These are phyloP conservation scores for Cryptococcus sp. DNA, from an alignment of 1,284 basidiomycete species.

Conservation along the genomic window DNA sequence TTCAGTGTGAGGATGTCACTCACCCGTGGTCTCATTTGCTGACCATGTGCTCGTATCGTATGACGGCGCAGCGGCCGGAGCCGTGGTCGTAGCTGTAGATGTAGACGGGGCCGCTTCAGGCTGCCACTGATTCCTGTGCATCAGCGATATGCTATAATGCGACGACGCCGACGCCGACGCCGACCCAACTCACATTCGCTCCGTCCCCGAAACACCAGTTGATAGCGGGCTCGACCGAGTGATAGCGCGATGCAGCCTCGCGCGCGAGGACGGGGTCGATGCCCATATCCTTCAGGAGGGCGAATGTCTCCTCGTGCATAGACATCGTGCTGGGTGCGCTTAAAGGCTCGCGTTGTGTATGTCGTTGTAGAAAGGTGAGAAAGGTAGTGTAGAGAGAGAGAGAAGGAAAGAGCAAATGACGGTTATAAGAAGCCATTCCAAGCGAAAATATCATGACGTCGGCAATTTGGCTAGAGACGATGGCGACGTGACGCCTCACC, in stretches of 20 bases:
- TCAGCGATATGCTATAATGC: not conserved
- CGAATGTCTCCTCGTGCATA: slow-evolving; percentile 25
- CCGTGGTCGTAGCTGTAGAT: not conserved
- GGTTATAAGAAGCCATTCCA: no score
- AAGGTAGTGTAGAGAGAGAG: no score
- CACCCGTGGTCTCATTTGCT: not conserved
- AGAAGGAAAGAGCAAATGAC: no score
- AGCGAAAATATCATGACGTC: no score
- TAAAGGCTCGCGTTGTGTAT: no score
- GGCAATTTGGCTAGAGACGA: no score
- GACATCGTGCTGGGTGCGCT: slow-evolving; percentile 21
- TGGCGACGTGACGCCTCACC: no score
- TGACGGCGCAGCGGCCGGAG: not conserved
- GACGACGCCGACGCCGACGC: not conserved
- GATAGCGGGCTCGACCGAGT: slow-evolving; percentile 38
- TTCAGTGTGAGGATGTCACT: not conserved
- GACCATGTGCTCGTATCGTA: not conserved
- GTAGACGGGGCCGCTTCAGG: slow-evolving; percentile 8
- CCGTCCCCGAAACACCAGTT: slow-evolving; percentile 52
- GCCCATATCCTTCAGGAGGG: slow-evolving; percentile 40
- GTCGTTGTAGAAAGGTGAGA: no score
- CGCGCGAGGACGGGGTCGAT: slow-evolving; percentile 35
- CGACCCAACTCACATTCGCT: slow-evolving; percentile 26
- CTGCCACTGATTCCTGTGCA: not conserved
- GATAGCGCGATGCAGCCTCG: slow-evolving; percentile 39